Evolutionary conservation across 2,329 filamentous ascomycete species (phyloP), one percentile per base, ranked within the genome.

Genomic region (Neocatenulostroma microsporum): DNA sequence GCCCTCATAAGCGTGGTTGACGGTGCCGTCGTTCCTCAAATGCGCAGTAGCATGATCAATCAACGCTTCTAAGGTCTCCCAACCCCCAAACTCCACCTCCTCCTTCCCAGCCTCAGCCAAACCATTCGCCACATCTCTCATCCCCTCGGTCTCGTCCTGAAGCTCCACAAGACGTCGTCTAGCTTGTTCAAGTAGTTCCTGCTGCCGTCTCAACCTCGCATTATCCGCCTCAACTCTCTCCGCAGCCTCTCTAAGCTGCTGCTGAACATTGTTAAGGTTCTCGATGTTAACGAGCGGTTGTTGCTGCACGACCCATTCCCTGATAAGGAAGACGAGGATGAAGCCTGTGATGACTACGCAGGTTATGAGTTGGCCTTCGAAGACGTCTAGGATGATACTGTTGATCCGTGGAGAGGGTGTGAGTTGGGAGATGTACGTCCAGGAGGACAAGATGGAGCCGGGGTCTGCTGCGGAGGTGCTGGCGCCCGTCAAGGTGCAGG

Each of bases 271-370:
- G 19, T 50, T 48, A 9, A 50, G 25, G 5, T 48, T 42, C 18
- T 55, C 50, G 13, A 57, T 37, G 26, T 94, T 93, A 49, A 91
- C 82, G 46, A 88, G 81, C 4, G 89, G 91, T 56, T 98, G 91
- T 58, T 98, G 91, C 58, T 98, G 91, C 8, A 98, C 87, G 34
- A 98, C 91, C 74, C 94, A 98, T 64, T 98, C 91, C 30, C 93
- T 72, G 30, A 98, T 95, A 3, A 98, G 66, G 49, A 98, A 98
- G 27, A 98, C 80, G n/a, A 98, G 67, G 41, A 98, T 95, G 61
- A 96, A 98, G 40, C 82, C 87, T 29, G 94, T 74, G 6, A 98
- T 89, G 34, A 96, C 85, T 9, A 93, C 66, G 5, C 95, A 67
- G 1, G 89, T 98, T 49, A 98, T 94, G 31, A 96, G 76, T 56